Evolutionary conservation across 306 rosid genomes (phyloP), one percentile per base, ranked within the genome.

Genomic region (Urtica urens): DNA sequence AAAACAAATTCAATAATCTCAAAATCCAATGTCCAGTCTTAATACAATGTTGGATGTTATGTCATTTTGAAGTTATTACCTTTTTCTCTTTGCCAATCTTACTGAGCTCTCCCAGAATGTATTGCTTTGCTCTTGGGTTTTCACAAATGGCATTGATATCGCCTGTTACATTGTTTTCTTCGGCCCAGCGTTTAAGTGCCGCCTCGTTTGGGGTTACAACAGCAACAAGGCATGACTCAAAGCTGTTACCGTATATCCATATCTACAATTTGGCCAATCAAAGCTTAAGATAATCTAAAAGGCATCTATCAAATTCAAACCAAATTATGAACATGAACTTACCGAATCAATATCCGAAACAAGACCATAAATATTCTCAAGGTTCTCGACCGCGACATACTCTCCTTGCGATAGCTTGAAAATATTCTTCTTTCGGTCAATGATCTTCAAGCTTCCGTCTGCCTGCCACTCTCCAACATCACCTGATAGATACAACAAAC

Each of bases 351-450:
- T 68, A 33, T 57, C 71, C 46, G 95, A 73, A 48, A 71, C 71
- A 68, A 72, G 74, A 24, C 85, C 68, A 61, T 75, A 85, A 39
- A 90, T 72, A 63, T 82, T 80, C 81, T 90, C 99, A 72, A 90
- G 73, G 72, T 90, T 85, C 68, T 90, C 99, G 28, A 85, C 99
- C 5, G 99, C 99, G 52, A 90, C 99, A 71, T 90, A 90, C 59
- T 90, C 99, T 69, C 99, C 99, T 67, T 90, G 99, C 12, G 99
- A 82, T 57, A 90, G 99, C 69, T 90, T 90, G 71, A 85, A 90
- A 70, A 90, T 90, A 70, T 90, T 90, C 87, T 90, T 90, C 81
- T 85, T 90, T 38, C 94, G 76, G 58, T 90, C 99, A 58, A 90
- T 82, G 41, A 90, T 85, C 76, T 82, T 90, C 83, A 90, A 72